Evolutionary conservation across 441 rosid species (phyloP).

Genomic region (Biscutella laevigata): DNA sequence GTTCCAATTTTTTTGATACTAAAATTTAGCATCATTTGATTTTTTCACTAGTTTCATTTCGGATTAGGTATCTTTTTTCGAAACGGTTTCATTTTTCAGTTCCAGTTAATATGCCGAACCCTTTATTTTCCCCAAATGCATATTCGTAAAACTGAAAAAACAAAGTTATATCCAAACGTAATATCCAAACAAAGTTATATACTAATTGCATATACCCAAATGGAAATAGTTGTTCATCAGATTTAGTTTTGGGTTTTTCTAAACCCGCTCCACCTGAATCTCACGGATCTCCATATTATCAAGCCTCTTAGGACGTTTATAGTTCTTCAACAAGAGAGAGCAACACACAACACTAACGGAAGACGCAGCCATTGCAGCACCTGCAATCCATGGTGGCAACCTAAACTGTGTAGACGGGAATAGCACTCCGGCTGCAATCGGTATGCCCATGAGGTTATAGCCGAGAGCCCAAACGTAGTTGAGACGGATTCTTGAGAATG

Average conservation of each 20-base stretch:
- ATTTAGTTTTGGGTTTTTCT: constrained; percentile 7
- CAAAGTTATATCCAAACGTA: too few species aligned
- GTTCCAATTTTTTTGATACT: too few species aligned
- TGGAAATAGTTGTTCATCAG: too few species aligned
- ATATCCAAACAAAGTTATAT: too few species aligned
- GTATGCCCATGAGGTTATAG: constrained; percentile 67
- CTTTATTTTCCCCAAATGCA: too few species aligned
- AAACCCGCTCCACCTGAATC: constrained; percentile 37
- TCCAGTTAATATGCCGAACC: too few species aligned
- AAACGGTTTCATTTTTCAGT: too few species aligned
- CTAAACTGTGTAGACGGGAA: constrained; percentile 65
- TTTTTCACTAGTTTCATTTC: too few species aligned
- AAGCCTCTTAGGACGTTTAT: constrained; percentile 57
- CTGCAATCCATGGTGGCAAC: constrained; percentile 93
- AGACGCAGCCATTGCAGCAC: constrained; percentile 97
- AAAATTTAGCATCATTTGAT: too few species aligned
- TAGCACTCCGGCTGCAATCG: constrained; percentile 77
- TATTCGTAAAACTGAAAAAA: too few species aligned
- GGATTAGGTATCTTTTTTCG: too few species aligned
- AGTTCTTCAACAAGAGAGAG: constrained; percentile 69
- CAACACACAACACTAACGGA: constrained; percentile 85
- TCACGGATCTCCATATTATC: constrained; percentile 45
- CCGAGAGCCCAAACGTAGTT: constrained; percentile 94
- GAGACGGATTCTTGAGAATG: constrained; percentile 65
- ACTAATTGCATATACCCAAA: too few species aligned